Evolutionary conservation across 441 rosid species (phyloP).

Genomic region (Corymbia calophylla): DNA sequence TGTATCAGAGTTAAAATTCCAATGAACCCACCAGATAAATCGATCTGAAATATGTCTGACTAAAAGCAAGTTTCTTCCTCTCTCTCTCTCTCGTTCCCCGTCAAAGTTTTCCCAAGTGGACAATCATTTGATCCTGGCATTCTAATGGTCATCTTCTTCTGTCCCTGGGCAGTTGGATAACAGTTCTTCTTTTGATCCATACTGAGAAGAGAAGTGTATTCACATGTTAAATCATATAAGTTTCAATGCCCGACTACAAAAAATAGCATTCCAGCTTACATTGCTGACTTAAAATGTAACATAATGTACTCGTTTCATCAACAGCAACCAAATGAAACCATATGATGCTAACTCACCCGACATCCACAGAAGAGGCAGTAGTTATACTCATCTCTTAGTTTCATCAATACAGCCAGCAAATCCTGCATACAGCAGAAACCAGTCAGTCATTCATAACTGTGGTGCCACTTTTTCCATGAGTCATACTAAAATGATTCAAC

Average conservation of each 20-base stretch:
- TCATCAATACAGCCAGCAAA: conserved; percentile 62
- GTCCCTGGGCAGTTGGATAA: conserved; percentile 72
- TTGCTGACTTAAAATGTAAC: not conserved
- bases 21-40: not conserved
- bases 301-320: not conserved
- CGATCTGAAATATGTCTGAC: not conserved
- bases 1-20: not conserved
- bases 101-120: not conserved
- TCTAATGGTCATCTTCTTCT: conserved; percentile 81
- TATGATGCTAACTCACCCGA: conserved; percentile 30
- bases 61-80: not conserved
- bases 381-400: conserved; percentile 65
- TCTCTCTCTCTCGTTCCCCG: not conserved
- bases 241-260: not conserved
- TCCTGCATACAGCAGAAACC: conserved; percentile 47
- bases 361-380: conserved; percentile 88
- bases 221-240: not conserved
- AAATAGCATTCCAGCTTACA: not conserved
- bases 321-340: not conserved
- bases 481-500: not conserved
- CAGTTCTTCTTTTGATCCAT: conserved; percentile 75
- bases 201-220: conserved; percentile 35
- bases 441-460: not conserved
- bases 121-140: not conserved
- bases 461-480: not conserved